Percentiles rank a stretch among this genome's conserved stretches.
Conservation (phyloP, 169 alveolate genomes). For the Cryptosporidium andersoni region DNA sequence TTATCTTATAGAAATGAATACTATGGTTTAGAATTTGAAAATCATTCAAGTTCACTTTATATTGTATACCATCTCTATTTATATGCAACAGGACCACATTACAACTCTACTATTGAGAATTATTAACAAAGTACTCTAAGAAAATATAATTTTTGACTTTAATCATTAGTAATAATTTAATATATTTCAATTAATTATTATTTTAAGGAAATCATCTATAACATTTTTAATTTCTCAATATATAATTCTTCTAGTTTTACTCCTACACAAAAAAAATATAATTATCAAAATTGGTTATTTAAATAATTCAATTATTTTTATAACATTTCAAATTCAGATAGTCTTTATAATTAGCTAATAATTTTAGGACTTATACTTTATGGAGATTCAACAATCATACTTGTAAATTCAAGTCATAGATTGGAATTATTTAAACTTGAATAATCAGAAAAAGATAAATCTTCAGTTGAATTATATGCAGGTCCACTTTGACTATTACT, state of each 20-base stretch:
- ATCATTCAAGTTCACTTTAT: conserved; percentile 2
- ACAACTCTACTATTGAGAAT: conserved; percentile 28
- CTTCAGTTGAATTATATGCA: too few species aligned
- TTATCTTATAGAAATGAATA: conserved; percentile 49
- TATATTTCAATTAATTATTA: background rate
- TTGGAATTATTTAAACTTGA: too few species aligned
- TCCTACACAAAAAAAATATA: background rate
- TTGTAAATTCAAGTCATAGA: too few species aligned
- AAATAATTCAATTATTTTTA: too few species aligned
- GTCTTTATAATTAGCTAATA: too few species aligned
- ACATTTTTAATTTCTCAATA: background rate
- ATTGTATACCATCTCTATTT: conserved; percentile 47
- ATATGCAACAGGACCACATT: conserved; percentile 60
- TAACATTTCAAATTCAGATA: too few species aligned
- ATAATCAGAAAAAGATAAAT: too few species aligned
- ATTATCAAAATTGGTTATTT: background rate
- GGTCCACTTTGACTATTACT: too few species aligned
- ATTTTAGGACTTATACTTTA: too few species aligned
- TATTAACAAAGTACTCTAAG: background rate
- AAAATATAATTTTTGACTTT: background rate
- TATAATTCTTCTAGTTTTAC: background rate
- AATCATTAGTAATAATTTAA: background rate
- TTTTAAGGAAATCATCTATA: background rate
- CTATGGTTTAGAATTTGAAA: conserved; percentile 29
- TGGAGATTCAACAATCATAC: too few species aligned